Conservation (phyloP, 1,284 basidiomycete species). For the Meripilus lineatus region DNA sequence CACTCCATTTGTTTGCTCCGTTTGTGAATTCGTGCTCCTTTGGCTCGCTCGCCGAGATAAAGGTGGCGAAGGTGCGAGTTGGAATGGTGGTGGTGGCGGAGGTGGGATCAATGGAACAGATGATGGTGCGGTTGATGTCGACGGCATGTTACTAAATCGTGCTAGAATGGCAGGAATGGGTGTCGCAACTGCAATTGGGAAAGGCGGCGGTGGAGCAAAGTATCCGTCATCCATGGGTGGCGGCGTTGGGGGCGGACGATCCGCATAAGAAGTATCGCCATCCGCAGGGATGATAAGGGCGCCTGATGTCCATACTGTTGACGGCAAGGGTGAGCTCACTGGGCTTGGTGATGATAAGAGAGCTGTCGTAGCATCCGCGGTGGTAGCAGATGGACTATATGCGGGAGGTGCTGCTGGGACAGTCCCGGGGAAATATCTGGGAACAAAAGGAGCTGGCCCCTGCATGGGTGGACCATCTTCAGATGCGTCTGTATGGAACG, state of each 20-base stretch:
- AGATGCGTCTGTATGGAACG: conserved; percentile 34
- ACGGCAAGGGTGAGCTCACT: conserved; percentile 14
- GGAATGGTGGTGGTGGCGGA: not conserved
- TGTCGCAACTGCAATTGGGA: conserved; percentile 22
- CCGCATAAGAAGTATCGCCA: conserved; percentile 23
- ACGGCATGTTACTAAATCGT: conserved; percentile 17
- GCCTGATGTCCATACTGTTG: conserved; percentile 14
- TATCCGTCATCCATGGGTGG: conserved; percentile 21
- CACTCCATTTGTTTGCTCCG: conserved; percentile 14
- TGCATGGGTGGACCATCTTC: conserved; percentile 39
- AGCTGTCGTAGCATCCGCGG: conserved; percentile 15
- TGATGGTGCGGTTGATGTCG: conserved; percentile 14
- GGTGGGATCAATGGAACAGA: conserved; percentile 15
- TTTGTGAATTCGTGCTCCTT: conserved; percentile 6
- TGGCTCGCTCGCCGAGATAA: conserved; percentile 1
- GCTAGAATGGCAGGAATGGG: conserved; percentile 25
- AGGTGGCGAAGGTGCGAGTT: not conserved
- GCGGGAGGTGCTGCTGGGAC: conserved; percentile 36
- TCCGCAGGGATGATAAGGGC: not conserved
- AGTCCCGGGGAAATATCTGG: conserved; percentile 51
- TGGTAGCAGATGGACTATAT: conserved; percentile 17
- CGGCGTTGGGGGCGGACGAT: conserved; percentile 23
- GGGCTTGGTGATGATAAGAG: conserved; percentile 16
- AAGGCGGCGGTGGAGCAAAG: conserved; percentile 21
- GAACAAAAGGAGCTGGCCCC: conserved; percentile 44